A percentile compares a stretch with the other conserved stretches of the same genome.
phyloP scores from a whole-genome alignment of 192 early-diverging fungal genomes.

The Irineochytrium annulatum region DNA sequence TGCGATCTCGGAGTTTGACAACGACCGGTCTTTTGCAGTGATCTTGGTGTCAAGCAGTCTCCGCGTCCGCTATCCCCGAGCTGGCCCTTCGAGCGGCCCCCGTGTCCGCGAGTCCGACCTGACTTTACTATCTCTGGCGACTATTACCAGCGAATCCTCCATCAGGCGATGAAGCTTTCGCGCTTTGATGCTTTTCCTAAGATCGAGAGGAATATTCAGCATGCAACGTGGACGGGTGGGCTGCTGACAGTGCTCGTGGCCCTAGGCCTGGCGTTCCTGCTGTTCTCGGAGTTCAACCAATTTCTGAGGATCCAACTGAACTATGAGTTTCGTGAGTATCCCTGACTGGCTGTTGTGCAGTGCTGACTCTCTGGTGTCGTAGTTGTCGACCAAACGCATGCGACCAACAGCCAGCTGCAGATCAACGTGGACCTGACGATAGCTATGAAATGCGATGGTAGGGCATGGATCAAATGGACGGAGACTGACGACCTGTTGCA shows the following conservation, averaged over 20 bases:
- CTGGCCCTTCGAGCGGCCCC: too few relatives aligned
- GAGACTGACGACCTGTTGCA: background rate
- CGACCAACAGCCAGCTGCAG: slow-evolving; percentile 57
- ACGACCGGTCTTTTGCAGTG: too few relatives aligned
- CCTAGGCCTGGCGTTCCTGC: slow-evolving; percentile 62
- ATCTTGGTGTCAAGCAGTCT: too few relatives aligned
- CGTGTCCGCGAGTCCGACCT: too few relatives aligned
- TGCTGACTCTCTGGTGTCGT: too few relatives aligned
- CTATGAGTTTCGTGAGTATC: slow-evolving; percentile 58
- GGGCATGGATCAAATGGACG: slow-evolving; percentile 6
- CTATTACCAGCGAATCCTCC: too few relatives aligned
- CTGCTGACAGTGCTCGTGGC: slow-evolving; percentile 68
- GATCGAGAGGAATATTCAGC: slow-evolving; percentile 74
- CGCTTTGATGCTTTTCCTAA: slow-evolving; percentile 84
- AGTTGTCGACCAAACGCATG: slow-evolving; percentile 58
- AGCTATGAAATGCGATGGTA: slow-evolving; percentile 76
- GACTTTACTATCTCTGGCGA: too few relatives aligned
- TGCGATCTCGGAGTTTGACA: too few relatives aligned
- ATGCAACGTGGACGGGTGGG: slow-evolving; percentile 65
- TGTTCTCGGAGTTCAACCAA: slow-evolving; percentile 62
- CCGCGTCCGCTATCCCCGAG: too few relatives aligned
- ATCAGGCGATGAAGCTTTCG: slow-evolving; percentile 2
- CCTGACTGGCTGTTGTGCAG: too few relatives aligned
- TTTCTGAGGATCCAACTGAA: slow-evolving; percentile 60
- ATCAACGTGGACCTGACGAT: slow-evolving; percentile 85